Evolutionary conservation across 169 alveolate genomes (phyloP).

Genomic region (Plasmodium chabaudi): DNA sequence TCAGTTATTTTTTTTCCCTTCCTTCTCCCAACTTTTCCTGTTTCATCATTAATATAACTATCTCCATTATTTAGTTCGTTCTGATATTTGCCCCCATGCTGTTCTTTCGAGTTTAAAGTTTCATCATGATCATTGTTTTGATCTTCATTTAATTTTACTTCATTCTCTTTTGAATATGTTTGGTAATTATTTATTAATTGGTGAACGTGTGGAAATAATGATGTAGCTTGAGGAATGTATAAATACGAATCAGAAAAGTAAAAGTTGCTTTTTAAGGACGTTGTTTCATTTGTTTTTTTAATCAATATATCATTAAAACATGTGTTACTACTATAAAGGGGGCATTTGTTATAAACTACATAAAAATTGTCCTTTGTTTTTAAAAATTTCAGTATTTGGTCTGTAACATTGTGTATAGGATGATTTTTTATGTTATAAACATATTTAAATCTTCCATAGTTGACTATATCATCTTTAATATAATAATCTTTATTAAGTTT

Average conservation of each 20-base stretch:
- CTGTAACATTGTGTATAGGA: slow-evolving; percentile 50
- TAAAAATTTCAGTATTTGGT: slow-evolving; percentile 26
- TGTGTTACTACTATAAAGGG: slow-evolving; percentile 39
- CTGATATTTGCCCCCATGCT: too few species aligned
- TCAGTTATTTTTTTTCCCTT: not conserved
- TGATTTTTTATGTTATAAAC: slow-evolving; percentile 71
- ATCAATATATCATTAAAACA: slow-evolving; percentile 70
- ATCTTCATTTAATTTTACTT: not conserved
- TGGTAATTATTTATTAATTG: slow-evolving; percentile 16
- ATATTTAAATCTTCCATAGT: slow-evolving; percentile 70
- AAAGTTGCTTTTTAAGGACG: slow-evolving; percentile 44
- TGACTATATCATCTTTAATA: slow-evolving; percentile 62
- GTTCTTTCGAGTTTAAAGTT: not conserved
- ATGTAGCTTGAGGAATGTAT: slow-evolving; percentile 73
- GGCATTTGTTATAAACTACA: slow-evolving; percentile 55
- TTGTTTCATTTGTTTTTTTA: slow-evolving; percentile 63
- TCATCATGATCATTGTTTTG: not conserved
- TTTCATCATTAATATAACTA: not conserved
- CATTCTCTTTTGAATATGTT: not conserved
- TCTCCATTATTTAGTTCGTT: not conserved
- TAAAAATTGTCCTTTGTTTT: slow-evolving; percentile 30
- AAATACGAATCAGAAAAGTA: slow-evolving; percentile 41
- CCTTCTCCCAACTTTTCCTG: not conserved
- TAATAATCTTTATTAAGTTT: slow-evolving; percentile 60
- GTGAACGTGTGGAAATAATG: slow-evolving; percentile 51